phyloP scores from a whole-genome alignment of 768 basidiomycete species.

The Leucocoprinus birnbaumii region DNA sequence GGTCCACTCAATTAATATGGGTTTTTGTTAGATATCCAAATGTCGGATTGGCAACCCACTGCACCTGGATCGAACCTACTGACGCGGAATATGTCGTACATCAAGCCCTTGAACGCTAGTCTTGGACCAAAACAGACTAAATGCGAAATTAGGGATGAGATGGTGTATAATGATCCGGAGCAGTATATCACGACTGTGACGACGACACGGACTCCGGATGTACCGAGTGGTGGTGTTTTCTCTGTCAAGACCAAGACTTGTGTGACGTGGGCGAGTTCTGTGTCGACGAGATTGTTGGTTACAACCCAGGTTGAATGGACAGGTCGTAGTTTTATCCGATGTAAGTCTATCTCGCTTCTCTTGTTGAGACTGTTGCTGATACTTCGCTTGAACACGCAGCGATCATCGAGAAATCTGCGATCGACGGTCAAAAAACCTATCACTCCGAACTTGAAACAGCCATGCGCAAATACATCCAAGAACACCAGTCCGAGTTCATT shows the following conservation, averaged over 20 bases:
- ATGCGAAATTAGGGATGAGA: constrained; percentile 92
- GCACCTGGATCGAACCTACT: constrained; percentile 63
- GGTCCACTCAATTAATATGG: too few species aligned
- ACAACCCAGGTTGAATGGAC: constrained; percentile 96
- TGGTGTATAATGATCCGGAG: constrained; percentile 76
- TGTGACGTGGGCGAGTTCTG: constrained; percentile 86
- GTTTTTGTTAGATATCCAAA: constrained; percentile 78
- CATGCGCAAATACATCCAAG: constrained; percentile 87
- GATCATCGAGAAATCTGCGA: constrained; percentile 87
- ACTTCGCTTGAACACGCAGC: constrained; percentile 39
- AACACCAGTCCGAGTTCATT: constrained; percentile 87
- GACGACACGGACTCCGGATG: constrained; percentile 90
- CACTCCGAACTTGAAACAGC: constrained; percentile 79
- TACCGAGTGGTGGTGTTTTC: constrained; percentile 92
- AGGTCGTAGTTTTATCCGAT: constrained; percentile 94
- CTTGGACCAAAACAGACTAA: constrained; percentile 95
- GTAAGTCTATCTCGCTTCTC: constrained; percentile 33
- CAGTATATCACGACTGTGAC: constrained; percentile 81
- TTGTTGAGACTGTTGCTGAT: background rate
- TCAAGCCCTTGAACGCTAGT: constrained; percentile 85
- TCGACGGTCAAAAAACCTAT: constrained; percentile 90
- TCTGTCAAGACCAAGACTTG: constrained; percentile 93
- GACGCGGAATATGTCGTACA: constrained; percentile 90
- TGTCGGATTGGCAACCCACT: constrained; percentile 89
- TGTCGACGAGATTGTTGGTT: constrained; percentile 77